Percentiles rank a stretch among this genome's conserved stretches.
Evolutionary conservation across 139 green algal species (phyloP).

Genomic region (Bryopsis sp.): DNA sequence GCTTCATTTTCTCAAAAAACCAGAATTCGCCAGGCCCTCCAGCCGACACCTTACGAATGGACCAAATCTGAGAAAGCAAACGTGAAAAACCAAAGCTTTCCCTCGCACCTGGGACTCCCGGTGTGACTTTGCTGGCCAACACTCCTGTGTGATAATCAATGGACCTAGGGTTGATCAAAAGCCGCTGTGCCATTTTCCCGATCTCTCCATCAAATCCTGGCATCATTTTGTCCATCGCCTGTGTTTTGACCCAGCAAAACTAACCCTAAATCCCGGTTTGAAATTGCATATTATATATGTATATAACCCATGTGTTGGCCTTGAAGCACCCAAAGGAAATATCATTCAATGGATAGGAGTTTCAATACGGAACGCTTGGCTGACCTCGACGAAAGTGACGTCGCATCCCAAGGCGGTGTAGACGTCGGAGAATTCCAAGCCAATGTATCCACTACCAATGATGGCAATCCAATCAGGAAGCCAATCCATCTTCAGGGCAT

Average conservation of each 20-base stretch:
- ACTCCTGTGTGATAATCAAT: conserved; percentile 92
- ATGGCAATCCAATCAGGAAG: conserved; percentile 97
- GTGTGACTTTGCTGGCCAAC: conserved; percentile 87
- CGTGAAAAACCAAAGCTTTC: neutral
- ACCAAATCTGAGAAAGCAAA: neutral
- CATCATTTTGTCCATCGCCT: conserved; percentile 94
- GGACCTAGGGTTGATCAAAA: conserved; percentile 84
- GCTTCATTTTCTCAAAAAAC: no score
- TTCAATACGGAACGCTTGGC: no score
- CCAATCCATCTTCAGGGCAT: conserved; percentile 98
- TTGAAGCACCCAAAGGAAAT: no score
- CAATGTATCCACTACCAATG: conserved; percentile 98
- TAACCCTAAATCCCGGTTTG: no score
- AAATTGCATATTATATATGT: no score
- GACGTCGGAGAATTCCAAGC: conserved; percentile 97
- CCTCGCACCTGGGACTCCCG: conserved; percentile 49
- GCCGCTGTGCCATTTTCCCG: conserved; percentile 76
- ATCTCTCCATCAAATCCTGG: conserved; percentile 97
- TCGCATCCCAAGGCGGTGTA: conserved; percentile 92
- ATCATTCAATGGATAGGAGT: no score
- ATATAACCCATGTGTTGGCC: no score
- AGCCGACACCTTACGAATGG: no score
- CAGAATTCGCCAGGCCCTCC: no score
- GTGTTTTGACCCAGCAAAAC: no score
- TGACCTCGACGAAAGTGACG: conserved; percentile 97